Percentiles rank a stretch among this genome's conserved stretches.
These are phyloP conservation scores for Beta lomatogona DNA, from an alignment of 179 eudicot genomes.

Conservation along the genomic window DNA sequence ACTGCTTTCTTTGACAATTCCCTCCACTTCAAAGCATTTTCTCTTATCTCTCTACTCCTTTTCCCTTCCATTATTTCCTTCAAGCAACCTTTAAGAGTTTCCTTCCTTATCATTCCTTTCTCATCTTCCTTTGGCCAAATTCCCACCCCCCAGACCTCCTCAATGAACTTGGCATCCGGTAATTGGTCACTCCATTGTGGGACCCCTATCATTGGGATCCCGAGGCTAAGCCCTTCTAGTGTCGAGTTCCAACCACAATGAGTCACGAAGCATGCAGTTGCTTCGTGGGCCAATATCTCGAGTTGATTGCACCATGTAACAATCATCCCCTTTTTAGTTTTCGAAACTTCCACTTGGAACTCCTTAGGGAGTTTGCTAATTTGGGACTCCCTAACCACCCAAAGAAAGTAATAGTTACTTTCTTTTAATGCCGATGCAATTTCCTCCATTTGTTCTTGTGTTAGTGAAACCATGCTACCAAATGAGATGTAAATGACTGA, in stretches of 20 bases:
- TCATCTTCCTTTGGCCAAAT: constrained; percentile 46
- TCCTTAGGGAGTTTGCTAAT: constrained; percentile 31
- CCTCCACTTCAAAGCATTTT: constrained; percentile 39
- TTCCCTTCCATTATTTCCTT: constrained; percentile 46
- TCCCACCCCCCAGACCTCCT: constrained; percentile 55
- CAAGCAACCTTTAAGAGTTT: constrained; percentile 37
- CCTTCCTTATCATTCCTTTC: constrained; percentile 39
- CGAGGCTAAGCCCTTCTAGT: constrained; percentile 47
- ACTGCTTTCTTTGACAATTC: constrained; percentile 44
- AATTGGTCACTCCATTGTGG: constrained; percentile 60
- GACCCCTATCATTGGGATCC: constrained; percentile 53
- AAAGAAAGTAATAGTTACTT: constrained; percentile 33
- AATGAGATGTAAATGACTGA: constrained; percentile 51
- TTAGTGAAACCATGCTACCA: constrained; percentile 51
- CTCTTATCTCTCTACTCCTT: constrained; percentile 33
- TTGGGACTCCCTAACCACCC: constrained; percentile 49
- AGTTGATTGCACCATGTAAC: constrained; percentile 58
- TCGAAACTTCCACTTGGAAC: constrained; percentile 22
- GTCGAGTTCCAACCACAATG: constrained; percentile 72
- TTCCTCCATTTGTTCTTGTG: constrained; percentile 41
- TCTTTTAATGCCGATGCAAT: constrained; percentile 34
- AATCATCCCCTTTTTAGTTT: constrained; percentile 33
- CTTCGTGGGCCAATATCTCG: constrained; percentile 43
- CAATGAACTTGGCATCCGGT: constrained; percentile 52
- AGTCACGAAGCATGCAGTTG: constrained; percentile 48